Conservation (phyloP, 2,329 filamentous ascomycete genomes). For the Pezicula neosporulosa region DNA sequence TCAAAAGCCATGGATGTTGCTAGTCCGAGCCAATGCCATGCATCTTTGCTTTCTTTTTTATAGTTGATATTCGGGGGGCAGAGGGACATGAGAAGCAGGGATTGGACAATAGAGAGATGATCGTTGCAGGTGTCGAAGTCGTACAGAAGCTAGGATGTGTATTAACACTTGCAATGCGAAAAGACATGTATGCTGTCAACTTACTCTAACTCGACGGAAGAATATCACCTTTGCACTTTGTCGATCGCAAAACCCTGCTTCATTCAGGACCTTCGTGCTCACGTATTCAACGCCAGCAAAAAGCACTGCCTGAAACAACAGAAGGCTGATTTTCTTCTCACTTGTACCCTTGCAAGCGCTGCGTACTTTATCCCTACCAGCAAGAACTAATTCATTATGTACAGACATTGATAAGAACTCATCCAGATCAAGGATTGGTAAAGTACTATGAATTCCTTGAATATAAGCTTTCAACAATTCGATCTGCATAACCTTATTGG, state of each 20-base stretch:
- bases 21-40: conserved; percentile 39
- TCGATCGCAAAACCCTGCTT: conserved; percentile 13
- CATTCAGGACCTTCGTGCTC: conserved; percentile 5
- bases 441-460: conserved; percentile 12
- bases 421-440: conserved; percentile 18
- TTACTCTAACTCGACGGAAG: conserved; percentile 15
- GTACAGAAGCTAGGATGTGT: conserved; percentile 8
- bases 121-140: conserved; percentile 19
- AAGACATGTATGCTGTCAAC: neutral
- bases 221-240: conserved; percentile 11
- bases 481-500: conserved; percentile 9
- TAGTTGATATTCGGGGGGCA: conserved; percentile 11
- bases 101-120: conserved; percentile 12
- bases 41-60: neutral
- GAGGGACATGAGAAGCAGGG: conserved; percentile 16
- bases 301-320: conserved; percentile 21
- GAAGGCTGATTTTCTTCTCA: conserved; percentile 9
- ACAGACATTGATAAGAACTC: conserved; percentile 11
- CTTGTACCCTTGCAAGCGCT: neutral
- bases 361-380: neutral
- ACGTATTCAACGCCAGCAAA: conserved; percentile 16
- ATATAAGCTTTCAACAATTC: conserved; percentile 17
- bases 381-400: neutral
- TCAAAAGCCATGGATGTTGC: conserved; percentile 49
- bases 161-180: neutral